Percentiles rank a stretch among this genome's conserved stretches.
These are phyloP conservation scores for Mytilinidion resinicola DNA, from an alignment of 495 filamentous ascomycete species.

Conservation along the genomic window DNA sequence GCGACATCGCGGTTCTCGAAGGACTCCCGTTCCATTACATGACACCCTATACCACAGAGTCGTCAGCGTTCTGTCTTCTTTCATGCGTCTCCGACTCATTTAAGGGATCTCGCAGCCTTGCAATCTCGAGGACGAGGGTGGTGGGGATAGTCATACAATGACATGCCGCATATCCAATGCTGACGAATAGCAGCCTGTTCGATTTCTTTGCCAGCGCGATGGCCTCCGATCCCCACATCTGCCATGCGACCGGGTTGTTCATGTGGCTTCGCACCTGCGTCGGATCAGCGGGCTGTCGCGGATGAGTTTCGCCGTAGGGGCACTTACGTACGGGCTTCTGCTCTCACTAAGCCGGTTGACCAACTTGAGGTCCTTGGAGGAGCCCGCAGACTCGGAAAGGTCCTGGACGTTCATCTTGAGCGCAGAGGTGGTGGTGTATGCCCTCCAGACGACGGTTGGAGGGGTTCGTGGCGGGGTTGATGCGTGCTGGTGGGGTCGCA, in stretches of 20 bases:
- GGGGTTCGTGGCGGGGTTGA: too few relatives aligned
- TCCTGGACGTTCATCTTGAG: constrained; percentile 22
- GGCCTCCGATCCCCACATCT: constrained; percentile 74
- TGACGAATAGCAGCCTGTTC: constrained; percentile 86
- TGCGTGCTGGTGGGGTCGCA: too few relatives aligned
- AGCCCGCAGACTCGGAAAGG: background rate
- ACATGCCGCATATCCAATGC: constrained; percentile 92
- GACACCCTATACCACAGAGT: constrained; percentile 55
- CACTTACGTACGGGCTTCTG: constrained; percentile 69
- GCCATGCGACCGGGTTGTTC: constrained; percentile 88
- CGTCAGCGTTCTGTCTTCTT: background rate
- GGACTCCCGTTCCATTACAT: constrained; percentile 90
- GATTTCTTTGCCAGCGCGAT: constrained; percentile 67
- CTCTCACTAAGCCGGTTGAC: constrained; percentile 68
- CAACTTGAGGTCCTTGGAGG: constrained; percentile 36
- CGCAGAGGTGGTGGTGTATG: too few relatives aligned
- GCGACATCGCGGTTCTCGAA: constrained; percentile 81
- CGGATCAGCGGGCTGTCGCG: background rate
- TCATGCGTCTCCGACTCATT: too few relatives aligned
- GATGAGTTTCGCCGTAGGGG: background rate
- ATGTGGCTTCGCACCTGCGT: constrained; percentile 67
- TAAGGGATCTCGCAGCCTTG: too few relatives aligned
- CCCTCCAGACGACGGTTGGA: too few relatives aligned
- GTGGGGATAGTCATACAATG: constrained; percentile 59
- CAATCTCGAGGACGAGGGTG: background rate